phyloP scores from a whole-genome alignment of 2,329 filamentous ascomycete genomes.

The Eutypella sp. region DNA sequence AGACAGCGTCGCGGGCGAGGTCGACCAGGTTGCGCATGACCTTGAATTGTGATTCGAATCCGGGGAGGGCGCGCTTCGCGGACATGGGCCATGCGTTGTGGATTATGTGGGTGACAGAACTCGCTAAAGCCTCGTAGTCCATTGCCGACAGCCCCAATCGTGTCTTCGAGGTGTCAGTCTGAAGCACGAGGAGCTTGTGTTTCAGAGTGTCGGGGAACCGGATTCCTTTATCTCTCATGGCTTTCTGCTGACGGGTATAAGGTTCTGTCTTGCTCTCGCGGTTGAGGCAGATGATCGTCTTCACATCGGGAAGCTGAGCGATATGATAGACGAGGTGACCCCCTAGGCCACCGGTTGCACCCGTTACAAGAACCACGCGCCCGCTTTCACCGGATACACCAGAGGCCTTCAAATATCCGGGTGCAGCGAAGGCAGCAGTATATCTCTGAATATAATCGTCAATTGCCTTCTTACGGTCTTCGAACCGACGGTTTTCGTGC shows the following conservation, averaged over 20 bases:
- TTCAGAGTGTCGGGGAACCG: background rate
- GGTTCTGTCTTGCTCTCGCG: constrained; percentile 21
- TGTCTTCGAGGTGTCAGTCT: background rate
- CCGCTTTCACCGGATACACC: constrained; percentile 24
- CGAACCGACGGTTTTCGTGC: constrained; percentile 1
- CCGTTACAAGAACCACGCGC: constrained; percentile 31
- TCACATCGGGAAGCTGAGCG: constrained; percentile 22
- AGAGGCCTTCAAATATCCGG: background rate
- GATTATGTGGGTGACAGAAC: constrained; percentile 3
- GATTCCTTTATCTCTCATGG: constrained; percentile 8
- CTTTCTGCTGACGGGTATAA: constrained; percentile 12
- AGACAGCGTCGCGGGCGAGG: background rate
- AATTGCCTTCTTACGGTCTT: constrained; percentile 6
- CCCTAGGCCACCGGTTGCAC: constrained; percentile 35
- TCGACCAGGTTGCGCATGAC: constrained; percentile 5
- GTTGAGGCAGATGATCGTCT: constrained; percentile 40
- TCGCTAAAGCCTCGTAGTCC: constrained; percentile 1
- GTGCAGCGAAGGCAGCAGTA: constrained; percentile 3
- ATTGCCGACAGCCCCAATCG: background rate
- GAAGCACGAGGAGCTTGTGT: constrained; percentile 1
- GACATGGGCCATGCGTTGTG: constrained; percentile 9
- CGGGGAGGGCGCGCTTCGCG: background rate
- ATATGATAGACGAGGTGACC: constrained; percentile 28
- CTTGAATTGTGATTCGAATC: constrained; percentile 6
- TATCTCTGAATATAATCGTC: constrained; percentile 9